Evolutionary conservation across 495 filamentous ascomycete species (phyloP).

Genomic region (Opeltia flavorubescens): DNA sequence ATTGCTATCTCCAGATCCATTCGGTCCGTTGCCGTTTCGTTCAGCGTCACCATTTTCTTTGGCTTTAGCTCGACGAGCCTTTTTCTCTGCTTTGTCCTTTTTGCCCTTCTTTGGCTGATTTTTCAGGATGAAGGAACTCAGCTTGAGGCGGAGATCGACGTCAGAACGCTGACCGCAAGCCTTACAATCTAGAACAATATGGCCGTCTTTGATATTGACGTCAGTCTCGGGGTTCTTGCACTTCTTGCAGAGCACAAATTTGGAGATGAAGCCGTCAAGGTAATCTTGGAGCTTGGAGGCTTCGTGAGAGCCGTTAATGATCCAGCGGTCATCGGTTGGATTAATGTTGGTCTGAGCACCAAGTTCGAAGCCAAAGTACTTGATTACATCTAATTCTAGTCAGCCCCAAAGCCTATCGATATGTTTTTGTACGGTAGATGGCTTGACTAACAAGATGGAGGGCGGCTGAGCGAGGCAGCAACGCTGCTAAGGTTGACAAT

Average conservation of each 20-base stretch:
- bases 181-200: constrained; percentile 91
- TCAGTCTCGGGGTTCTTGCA: constrained; percentile 99
- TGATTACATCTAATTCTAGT: constrained; percentile 62
- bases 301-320: constrained; percentile 98
- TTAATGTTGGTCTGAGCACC: constrained; percentile 97
- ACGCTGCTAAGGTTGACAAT: constrained; percentile 96
- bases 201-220: constrained; percentile 80
- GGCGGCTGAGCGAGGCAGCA: constrained; percentile 79
- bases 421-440: not conserved
- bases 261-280: constrained; percentile 93
- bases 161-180: constrained; percentile 87
- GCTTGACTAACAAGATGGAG: constrained; percentile 49
- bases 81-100: constrained; percentile 86
- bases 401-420: not conserved
- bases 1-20: constrained; percentile 60
- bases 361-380: constrained; percentile 98
- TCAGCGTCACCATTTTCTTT: constrained; percentile 63
- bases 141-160: constrained; percentile 85
- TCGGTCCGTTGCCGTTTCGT: constrained; percentile 38
- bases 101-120: constrained; percentile 89
- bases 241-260: constrained; percentile 97
- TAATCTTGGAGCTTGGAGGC: constrained; percentile 93
- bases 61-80: constrained; percentile 62
- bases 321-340: constrained; percentile 95
- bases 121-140: constrained; percentile 94